Percentiles rank a stretch among this genome's conserved stretches.
Evolutionary conservation across 176 grass and related monocot genomes (phyloP).

Genomic region (Bromus sterilis): DNA sequence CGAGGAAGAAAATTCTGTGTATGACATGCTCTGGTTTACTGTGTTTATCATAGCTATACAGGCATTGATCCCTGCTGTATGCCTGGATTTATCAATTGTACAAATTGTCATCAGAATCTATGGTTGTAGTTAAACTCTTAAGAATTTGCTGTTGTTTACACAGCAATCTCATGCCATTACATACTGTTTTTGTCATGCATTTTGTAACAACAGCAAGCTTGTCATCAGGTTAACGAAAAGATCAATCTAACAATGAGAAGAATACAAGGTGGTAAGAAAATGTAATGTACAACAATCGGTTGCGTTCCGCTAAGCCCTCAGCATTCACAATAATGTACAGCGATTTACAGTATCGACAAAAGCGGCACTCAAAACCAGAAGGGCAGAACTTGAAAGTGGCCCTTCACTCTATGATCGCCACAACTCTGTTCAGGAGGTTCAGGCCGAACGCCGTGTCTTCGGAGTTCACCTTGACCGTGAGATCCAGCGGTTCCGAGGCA

Average conservation of each 20-base stretch:
- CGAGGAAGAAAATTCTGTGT: no score
- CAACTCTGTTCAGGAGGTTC: constrained; percentile 69
- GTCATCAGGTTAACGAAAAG: not conserved
- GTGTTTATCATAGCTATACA: not conserved
- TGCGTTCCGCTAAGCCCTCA: not conserved
- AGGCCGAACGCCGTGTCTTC: constrained; percentile 74
- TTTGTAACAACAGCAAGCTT: no score
- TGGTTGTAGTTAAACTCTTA: not conserved
- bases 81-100: not conserved
- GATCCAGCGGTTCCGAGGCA: constrained; percentile 40
- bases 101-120: no score
- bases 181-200: no score
- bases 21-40: no score
- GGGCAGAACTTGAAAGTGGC: not conserved
- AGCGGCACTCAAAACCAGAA: not conserved
- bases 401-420: constrained; percentile 52
- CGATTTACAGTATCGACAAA: constrained; percentile 3
- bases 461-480: constrained; percentile 68
- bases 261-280: not conserved
- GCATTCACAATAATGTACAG: constrained; percentile 21
- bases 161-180: not conserved
- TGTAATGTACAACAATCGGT: not conserved
- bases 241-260: not conserved
- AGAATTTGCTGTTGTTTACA: not conserved
- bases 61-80: no score